These are phyloP conservation scores for Cicer chorassanicum DNA, from an alignment of 306 rosid genomes.

Conservation along the genomic window DNA sequence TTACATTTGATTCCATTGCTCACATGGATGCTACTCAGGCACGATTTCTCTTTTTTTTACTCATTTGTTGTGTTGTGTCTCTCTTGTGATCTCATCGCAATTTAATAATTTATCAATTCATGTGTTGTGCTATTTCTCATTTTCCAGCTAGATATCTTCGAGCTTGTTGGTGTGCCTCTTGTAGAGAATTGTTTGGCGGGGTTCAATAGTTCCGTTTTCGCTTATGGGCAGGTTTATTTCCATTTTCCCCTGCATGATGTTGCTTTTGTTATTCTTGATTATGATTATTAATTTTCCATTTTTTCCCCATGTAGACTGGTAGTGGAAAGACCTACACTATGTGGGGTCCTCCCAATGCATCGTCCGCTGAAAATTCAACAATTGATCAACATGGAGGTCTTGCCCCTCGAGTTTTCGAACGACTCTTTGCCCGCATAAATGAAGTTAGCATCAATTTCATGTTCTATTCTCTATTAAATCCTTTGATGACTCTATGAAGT, in stretches of 20 bases:
- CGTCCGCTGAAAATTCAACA: constrained; percentile 56
- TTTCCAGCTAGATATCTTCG: constrained; percentile 79
- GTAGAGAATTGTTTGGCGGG: constrained; percentile 92
- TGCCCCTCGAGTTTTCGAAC: constrained; percentile 81
- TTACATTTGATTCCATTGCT: constrained; percentile 79
- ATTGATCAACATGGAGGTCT: constrained; percentile 80
- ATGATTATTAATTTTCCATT: constrained; percentile 30
- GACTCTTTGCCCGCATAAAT: constrained; percentile 74
- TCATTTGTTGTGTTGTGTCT: not conserved
- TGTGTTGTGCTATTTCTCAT: not conserved
- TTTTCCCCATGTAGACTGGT: constrained; percentile 63
- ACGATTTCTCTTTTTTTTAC: constrained; percentile 22
- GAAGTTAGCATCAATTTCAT: constrained; percentile 56
- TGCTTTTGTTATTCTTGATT: constrained; percentile 1
- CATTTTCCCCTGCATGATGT: not conserved
- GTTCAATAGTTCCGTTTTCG: constrained; percentile 87
- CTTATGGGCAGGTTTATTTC: constrained; percentile 81
- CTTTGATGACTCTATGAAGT: not conserved
- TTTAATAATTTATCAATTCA: not conserved
- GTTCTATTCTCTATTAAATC: constrained; percentile 15
- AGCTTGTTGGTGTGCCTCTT: constrained; percentile 84
- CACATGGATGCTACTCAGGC: constrained; percentile 76
- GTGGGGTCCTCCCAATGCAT: constrained; percentile 93
- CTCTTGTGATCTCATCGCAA: not conserved
- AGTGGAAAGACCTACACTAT: constrained; percentile 93